phyloP scores from a whole-genome alignment of 345 rosid genomes.

The Citrus inodora region DNA sequence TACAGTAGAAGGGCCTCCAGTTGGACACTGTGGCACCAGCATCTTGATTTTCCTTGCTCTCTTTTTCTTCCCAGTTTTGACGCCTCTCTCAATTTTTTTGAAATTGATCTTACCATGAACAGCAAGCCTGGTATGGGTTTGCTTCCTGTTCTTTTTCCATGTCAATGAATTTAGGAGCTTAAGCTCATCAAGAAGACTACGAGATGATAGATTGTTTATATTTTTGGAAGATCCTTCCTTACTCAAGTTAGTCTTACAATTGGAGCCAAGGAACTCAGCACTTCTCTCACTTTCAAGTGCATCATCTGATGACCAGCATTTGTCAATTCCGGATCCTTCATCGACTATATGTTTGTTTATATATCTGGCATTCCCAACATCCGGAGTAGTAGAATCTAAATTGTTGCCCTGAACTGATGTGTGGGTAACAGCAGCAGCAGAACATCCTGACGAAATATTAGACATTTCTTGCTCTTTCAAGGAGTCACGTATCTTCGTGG shows the following conservation, averaged over 20 bases:
- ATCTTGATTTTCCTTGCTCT: slow-evolving; percentile 21
- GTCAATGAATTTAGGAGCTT: slow-evolving; percentile 45
- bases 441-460: slow-evolving; percentile 45
- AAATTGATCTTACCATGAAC: slow-evolving; percentile 21
- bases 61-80: slow-evolving; percentile 37
- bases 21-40: slow-evolving; percentile 14
- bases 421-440: slow-evolving; percentile 37
- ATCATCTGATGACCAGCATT: slow-evolving; percentile 52
- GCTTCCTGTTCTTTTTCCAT: slow-evolving; percentile 34
- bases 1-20: slow-evolving; percentile 7
- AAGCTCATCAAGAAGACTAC: slow-evolving; percentile 56
- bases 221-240: slow-evolving; percentile 16
- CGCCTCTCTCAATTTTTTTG: slow-evolving; percentile 12
- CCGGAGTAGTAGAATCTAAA: slow-evolving; percentile 25
- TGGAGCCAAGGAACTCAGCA: slow-evolving; percentile 22
- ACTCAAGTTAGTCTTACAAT: slow-evolving; percentile 18
- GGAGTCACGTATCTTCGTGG: slow-evolving; percentile 19
- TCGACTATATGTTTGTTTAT: slow-evolving; percentile 33
- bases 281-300: slow-evolving; percentile 46
- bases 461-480: slow-evolving; percentile 36
- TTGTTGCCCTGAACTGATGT: slow-evolving; percentile 35
- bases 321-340: slow-evolving; percentile 45
- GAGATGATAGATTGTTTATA: slow-evolving; percentile 18
- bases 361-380: slow-evolving; percentile 24
- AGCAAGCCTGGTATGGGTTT: slow-evolving; percentile 14